Base-by-base conservation (phyloP, 768 basidiomycete genomes). In the Mycena rosella region DNA sequence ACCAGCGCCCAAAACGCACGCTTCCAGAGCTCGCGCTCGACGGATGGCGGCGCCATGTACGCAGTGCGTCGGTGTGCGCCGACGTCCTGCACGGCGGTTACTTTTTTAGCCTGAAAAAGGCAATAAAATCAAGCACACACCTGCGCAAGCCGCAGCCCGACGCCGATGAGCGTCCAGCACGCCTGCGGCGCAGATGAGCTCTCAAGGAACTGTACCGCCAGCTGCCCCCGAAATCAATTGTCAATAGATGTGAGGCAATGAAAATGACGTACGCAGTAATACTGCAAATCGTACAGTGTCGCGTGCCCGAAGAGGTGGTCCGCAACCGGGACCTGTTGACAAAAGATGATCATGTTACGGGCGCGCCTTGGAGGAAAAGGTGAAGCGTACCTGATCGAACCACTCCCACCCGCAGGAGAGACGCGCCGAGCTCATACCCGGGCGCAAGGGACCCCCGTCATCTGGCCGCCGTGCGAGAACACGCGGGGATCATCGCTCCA, bases 11-110 rank as follows among this genome's bases (percentile, higher is more conserved):
- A 90, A 71, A 90, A 90, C 14, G 85, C 87, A 26, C 90, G 85
- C 75, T 92, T 92, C 87, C 90, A 92, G 26, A 91, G 82, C 76
- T 95, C 93, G 62, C 89, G 84, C 69, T 93, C 90, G 11, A 82
- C 79, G 6, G 79, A 83, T 1, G 82, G 83, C 14, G 77, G 73
- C 63, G 22, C 75, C 61, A 70, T 75, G 26, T 73, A 67, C 17
- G 74, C 62, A 40, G 75, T 79, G 30, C 85, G 70, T 0, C 70
- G 65, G 52, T 71, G 70, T 4, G 48, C 58, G 34, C 70, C 70
- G 22, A 71, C 55, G 56, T 71, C 70, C 70, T 66, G 22, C 42
- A 20, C 18, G 6, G n/a, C 36, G 9, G 2, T n/a, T n/a, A n/a
- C n/a, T n/a, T 17, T 15, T 17, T 30, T 74, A 80, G 75, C 22